phyloP scores from a whole-genome alignment of 2,329 filamentous ascomycete species.

The Helicocarpus griseus region DNA sequence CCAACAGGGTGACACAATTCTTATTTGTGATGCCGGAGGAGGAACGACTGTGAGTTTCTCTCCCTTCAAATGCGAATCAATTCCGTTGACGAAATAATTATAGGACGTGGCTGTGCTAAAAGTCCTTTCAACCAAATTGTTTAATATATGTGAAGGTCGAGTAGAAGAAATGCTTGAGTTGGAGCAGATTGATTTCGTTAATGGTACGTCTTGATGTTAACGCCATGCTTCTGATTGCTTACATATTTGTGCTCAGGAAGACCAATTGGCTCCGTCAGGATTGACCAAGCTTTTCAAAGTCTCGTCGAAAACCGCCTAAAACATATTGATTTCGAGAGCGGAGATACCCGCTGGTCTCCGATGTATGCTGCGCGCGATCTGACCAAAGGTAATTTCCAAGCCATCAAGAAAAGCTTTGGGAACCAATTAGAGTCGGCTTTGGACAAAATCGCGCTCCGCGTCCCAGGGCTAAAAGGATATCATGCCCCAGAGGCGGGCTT shows the following conservation, averaged over 20 bases:
- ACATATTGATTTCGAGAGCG: background rate
- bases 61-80: background rate
- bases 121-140: background rate
- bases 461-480: background rate
- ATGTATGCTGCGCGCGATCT: background rate
- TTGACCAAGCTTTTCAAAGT: slow-evolving; percentile 3
- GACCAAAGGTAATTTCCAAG: background rate
- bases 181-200: background rate
- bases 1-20: background rate
- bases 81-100: background rate
- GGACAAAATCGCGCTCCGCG: no score
- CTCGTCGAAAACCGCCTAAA: background rate
- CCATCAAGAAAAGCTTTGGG: background rate
- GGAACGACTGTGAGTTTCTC: slow-evolving; percentile 3
- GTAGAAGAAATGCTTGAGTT: slow-evolving; percentile 1
- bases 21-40: slow-evolving; percentile 6
- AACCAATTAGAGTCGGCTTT: background rate
- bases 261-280: slow-evolving; percentile 4
- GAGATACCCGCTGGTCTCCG: background rate
- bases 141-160: background rate
- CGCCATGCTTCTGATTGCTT: background rate
- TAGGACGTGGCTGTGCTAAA: slow-evolving; percentile 4
- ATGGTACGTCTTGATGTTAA: background rate
- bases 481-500: background rate
- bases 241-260: background rate